Conservation (phyloP, 73 alveolate genomes). For the Stentor roeselii region DNA sequence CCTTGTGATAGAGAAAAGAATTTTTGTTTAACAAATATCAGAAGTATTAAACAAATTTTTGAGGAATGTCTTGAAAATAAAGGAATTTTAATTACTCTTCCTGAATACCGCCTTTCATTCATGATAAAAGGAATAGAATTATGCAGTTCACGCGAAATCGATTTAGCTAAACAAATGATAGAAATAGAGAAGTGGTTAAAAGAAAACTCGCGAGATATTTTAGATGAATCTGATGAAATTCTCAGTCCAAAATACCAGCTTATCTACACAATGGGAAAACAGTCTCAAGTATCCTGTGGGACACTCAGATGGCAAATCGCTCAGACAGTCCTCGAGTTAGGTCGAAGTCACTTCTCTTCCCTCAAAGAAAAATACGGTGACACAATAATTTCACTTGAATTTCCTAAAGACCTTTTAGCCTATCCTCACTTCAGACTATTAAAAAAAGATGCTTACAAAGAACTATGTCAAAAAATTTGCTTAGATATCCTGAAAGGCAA, state of each 20-base stretch:
- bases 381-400: too few species aligned
- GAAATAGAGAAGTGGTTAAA: background rate
- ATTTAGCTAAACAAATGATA: background rate
- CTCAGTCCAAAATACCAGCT: conserved; percentile 24
- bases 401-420: background rate
- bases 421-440: background rate
- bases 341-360: background rate
- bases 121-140: background rate
- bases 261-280: conserved; percentile 28
- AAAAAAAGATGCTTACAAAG: background rate
- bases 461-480: conserved; percentile 8
- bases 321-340: background rate
- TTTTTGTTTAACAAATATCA: background rate
- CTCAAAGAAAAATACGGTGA: background rate
- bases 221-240: conserved; percentile 34
- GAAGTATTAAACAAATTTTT: background rate
- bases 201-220: conserved; percentile 2
- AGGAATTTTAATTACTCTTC: background rate
- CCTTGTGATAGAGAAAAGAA: conserved; percentile 21
- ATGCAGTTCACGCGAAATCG: background rate
- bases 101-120: background rate
- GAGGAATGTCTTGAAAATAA: background rate
- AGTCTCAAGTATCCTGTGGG: conserved; percentile 13
- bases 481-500: conserved; percentile 15
- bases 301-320: conserved; percentile 29